Base-by-base conservation (phyloP, 371 early-diverging fungal species). In the Amoeboaphelidium occidentale region DNA sequence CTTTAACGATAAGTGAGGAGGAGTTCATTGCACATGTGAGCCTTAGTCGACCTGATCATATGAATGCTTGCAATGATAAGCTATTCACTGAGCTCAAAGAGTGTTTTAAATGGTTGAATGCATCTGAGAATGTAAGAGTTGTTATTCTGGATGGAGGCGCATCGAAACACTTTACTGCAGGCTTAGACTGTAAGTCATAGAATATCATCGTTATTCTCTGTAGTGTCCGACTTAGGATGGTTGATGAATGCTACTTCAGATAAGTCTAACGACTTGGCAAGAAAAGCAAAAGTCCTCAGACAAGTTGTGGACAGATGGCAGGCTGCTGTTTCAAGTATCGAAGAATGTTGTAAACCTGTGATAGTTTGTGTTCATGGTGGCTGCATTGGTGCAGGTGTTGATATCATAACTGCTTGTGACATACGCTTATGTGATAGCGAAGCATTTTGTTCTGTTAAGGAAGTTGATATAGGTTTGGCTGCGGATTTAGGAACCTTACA, bases 331-430 rank as follows among this genome's bases (percentile, higher is more conserved):
- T 17, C 44, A 17, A 21, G 12, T 4, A 73, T 90, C 47, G 92
- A 90, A 58, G 46, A 55, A 24, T 91, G 91, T 58, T 63, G 73
- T 52, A 78, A 79, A 54, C 87, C 93, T 20, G 88, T 92, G 2
- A 76, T 94, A 54, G 81, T 75, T 10, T 84, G 76, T n/a, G 65
- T 91, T 46, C 85, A 91, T 48, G 78, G 76, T 46, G 73, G 67
- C 1, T 90, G 91, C 58, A 70, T 88, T 53, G 96, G 96, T 22
- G 84, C 75, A 21, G 91, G 89, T 56, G 72, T 92, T 42, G 88
- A 88, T 58, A 57, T 89, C 51, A 70, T 79, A 17, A 78, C 85
- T 2, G 88, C 92, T 1, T 83, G 84, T 61, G 96, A 94, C 60
- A 79, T 94, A 39, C 79, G 96, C 43, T 73, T 78, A 42, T 79